Conservation (phyloP, 768 basidiomycete genomes). For the Boletus edulis region DNA sequence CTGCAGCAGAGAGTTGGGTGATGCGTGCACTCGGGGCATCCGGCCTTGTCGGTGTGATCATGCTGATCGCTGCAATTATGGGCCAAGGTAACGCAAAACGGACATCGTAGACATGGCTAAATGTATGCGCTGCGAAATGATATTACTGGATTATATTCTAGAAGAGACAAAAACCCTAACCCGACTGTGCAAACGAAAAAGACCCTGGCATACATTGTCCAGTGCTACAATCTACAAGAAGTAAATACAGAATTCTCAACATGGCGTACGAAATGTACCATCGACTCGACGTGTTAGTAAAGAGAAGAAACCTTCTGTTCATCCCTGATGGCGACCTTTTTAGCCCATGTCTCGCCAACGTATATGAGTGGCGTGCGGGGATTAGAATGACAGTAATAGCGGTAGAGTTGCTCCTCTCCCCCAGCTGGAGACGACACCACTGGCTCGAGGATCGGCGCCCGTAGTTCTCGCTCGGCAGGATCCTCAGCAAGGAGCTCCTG, state of each 20-base stretch:
- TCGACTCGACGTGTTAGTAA: neutral
- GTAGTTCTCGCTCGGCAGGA: conserved; percentile 1
- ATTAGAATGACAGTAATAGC: conserved; percentile 1
- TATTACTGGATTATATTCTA: too few species aligned
- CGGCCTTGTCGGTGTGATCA: conserved; percentile 25
- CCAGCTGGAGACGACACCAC: conserved; percentile 1
- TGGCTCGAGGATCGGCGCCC: conserved; percentile 7
- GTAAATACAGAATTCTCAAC: too few species aligned
- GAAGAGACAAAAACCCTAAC: too few species aligned
- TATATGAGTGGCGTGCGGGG: conserved; percentile 2
- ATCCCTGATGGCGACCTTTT: conserved; percentile 6
- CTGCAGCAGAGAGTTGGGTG: conserved; percentile 23
- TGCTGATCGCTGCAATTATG: conserved; percentile 22
- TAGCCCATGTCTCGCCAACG: conserved; percentile 21
- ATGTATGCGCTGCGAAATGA: neutral
- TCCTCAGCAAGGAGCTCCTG: conserved; percentile 1
- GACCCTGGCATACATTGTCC: too few species aligned
- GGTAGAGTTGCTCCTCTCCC: conserved; percentile 15
- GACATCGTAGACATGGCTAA: conserved; percentile 7
- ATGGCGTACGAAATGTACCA: too few species aligned
- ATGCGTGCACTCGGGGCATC: conserved; percentile 29
- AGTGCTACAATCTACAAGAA: too few species aligned
- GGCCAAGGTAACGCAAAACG: conserved; percentile 10
- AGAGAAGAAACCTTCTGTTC: neutral
- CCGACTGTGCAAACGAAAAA: too few species aligned